These are phyloP conservation scores for Blastobotrys malaysiensis DNA, from an alignment of 1,139 yeast genomes.

Conservation along the genomic window DNA sequence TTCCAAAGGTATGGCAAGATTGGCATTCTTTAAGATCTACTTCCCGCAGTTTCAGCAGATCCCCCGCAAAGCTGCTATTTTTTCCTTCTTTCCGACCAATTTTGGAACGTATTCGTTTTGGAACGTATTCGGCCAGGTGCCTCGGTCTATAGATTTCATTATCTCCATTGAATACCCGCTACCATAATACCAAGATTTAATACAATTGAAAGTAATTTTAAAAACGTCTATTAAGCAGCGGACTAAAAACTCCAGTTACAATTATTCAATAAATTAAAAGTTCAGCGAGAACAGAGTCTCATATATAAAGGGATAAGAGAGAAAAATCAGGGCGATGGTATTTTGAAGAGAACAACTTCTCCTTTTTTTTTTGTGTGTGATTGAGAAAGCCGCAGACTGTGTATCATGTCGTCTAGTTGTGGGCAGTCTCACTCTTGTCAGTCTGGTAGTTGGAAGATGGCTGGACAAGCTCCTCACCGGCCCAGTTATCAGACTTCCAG, in stretches of 20 bases:
- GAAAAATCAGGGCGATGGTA: background rate
- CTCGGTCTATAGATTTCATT: no score
- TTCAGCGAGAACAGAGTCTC: background rate
- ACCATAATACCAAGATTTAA: no score
- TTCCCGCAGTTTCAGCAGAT: background rate
- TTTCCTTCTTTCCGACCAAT: no score
- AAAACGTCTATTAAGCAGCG: background rate
- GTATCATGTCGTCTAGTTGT: background rate
- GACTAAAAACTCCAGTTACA: background rate
- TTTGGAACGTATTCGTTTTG: no score
- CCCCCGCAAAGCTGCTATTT: background rate
- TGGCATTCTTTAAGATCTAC: background rate
- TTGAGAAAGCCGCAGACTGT: no score
- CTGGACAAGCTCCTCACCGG: constrained; percentile 4
- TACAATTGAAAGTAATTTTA: no score
- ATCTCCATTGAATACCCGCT: no score
- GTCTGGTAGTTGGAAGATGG: constrained; percentile 9
- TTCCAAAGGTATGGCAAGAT: background rate
- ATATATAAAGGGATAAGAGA: background rate
- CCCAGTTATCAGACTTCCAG: constrained; percentile 25
- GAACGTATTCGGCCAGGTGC: no score
- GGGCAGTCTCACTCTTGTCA: constrained; percentile 10
- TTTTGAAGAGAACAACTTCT: no score
- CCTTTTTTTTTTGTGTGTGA: background rate
- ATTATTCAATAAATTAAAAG: background rate